Conservation (phyloP, 1,139 yeast genomes). For the Zygoascus sp. region DNA sequence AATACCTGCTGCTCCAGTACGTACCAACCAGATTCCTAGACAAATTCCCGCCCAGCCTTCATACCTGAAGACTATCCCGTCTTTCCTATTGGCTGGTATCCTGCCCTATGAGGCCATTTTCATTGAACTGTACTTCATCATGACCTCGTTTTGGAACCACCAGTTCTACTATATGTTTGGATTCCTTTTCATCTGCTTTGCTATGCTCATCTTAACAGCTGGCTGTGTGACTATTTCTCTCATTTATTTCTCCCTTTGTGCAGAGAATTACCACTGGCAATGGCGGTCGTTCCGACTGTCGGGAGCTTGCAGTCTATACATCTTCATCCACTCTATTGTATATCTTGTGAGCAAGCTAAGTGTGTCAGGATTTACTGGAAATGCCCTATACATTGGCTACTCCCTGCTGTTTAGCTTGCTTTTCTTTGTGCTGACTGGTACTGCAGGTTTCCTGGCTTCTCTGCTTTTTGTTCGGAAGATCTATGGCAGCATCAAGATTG, state of each 20-base stretch:
- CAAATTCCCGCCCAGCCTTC: conserved; percentile 91
- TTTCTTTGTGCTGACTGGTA: conserved; percentile 79
- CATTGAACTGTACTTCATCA: conserved; percentile 84
- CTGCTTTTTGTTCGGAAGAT: conserved; percentile 73
- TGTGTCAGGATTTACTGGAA: conserved; percentile 70
- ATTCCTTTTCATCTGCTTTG: conserved; percentile 80
- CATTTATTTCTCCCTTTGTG: conserved; percentile 78
- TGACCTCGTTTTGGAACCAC: conserved; percentile 91
- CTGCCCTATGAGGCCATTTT: conserved; percentile 95
- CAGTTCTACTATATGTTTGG: conserved; percentile 97
- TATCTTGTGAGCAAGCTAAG: conserved; percentile 47
- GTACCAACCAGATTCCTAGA: conserved; percentile 87
- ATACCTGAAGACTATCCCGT: conserved; percentile 65
- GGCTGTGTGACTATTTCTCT: conserved; percentile 74
- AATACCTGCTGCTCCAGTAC: conserved; percentile 63
- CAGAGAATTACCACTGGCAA: conserved; percentile 96
- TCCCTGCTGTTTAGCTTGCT: conserved; percentile 65
- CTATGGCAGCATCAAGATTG: conserved; percentile 82
- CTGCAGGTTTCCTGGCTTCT: conserved; percentile 77
- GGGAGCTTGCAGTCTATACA: conserved; percentile 84
- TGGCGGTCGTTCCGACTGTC: conserved; percentile 89
- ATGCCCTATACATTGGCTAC: conserved; percentile 82
- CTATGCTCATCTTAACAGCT: conserved; percentile 78
- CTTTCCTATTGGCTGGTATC: conserved; percentile 75
- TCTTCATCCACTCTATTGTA: conserved; percentile 76